Percentiles rank a stretch among this genome's conserved stretches.
These are phyloP conservation scores for Ananas comosus DNA, from an alignment of 176 grass and related monocot genomes.

Conservation along the genomic window DNA sequence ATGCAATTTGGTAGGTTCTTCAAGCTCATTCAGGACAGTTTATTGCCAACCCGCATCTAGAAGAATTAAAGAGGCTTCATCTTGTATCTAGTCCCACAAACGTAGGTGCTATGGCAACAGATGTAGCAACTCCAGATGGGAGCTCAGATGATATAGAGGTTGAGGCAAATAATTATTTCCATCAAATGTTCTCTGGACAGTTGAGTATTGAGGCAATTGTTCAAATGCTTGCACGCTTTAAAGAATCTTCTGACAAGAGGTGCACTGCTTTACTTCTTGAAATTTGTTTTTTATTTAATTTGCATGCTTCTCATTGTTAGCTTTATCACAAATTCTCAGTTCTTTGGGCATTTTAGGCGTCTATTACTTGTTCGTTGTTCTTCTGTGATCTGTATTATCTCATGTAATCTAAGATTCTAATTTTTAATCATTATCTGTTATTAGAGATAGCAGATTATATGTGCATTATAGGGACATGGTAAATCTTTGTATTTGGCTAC, in stretches of 20 bases:
- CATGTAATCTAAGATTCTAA: neutral
- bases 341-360: too few relatives aligned
- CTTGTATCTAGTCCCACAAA: constrained; percentile 40
- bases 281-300: too few relatives aligned
- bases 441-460: too few relatives aligned
- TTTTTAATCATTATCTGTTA: too few relatives aligned
- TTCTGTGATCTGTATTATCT: neutral
- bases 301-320: too few relatives aligned
- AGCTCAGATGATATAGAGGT: constrained; percentile 56
- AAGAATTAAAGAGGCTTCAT: constrained; percentile 71
- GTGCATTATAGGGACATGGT: too few relatives aligned
- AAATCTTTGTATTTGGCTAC: too few relatives aligned
- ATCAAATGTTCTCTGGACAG: constrained; percentile 87
- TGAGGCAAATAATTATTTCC: constrained; percentile 75
- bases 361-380: neutral
- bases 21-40: constrained; percentile 55
- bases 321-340: too few relatives aligned
- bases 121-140: constrained; percentile 32
- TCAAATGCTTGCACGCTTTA: constrained; percentile 85
- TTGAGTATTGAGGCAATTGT: constrained; percentile 73
- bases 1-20: constrained; percentile 46
- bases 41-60: constrained; percentile 48
- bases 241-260: constrained; percentile 87
- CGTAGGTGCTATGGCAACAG: constrained; percentile 29
- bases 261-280: neutral